Evolutionary conservation across 1,284 basidiomycete species (phyloP), one percentile per base, ranked within the genome.

Genomic region (Puccinia sorghi): DNA sequence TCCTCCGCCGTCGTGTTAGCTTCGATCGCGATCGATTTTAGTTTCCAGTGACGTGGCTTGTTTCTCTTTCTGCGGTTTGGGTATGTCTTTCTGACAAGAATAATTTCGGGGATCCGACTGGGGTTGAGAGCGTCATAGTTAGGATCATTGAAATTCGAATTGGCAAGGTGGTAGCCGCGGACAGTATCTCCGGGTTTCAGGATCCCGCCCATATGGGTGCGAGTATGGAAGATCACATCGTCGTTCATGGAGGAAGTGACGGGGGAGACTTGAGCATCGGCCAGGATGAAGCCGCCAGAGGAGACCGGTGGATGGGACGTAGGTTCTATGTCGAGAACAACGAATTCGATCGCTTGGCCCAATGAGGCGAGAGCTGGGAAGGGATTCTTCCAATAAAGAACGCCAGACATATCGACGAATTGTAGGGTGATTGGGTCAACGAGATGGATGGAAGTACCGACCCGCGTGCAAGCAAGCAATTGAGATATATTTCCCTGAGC

Each of bases 51-150:
- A 72, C 96, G 88, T 17, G 92, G 86, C 85, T 90, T 91, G 84
- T 88, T 90, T 88, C 97, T 97, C 88, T 97, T 97, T 82, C 95
- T 86, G 67, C 94, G 87, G 86, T 96, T 93, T 67, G 95, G 97
- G 86, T 97, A 99, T 79, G 93, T 89, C 88, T 99, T 99, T 87
- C 93, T 92, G 81, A 97, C 92, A 20, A 99, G 89, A 43, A 99
- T 89, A 81, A 98, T 90, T 83, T 98, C 94, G 0, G 96, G 97
- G 80, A 96, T 88, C 66, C 91, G 89, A 66, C 88, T 88, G 20
- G 80, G 41, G 13, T 84, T 83, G 27, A 98, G 86, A n/a, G 87
- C 85, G 48, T 94, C 90, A 84, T 91, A 98, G 63, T 90, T 90
- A 69, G 91, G 90, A 80, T 91, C 93, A 87, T 99, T 99, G 88